phyloP scores from a whole-genome alignment of 1,284 basidiomycete genomes.

The Microbotryum intermedium region DNA sequence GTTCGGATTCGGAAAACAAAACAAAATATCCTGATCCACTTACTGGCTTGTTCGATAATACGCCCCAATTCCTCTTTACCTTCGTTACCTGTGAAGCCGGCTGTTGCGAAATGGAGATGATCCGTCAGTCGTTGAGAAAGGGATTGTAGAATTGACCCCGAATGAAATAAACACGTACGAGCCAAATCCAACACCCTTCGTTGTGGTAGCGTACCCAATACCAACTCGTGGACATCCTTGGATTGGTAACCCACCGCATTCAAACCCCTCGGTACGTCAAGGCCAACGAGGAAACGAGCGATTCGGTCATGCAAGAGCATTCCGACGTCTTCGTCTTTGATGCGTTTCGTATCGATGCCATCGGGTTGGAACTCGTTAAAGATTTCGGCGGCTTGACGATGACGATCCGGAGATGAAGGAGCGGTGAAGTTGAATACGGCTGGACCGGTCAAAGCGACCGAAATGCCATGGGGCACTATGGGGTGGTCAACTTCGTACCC shows the following conservation, averaged over 20 bases:
- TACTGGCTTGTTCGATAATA: slow-evolving; percentile 27
- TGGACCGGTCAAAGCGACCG: slow-evolving; percentile 80
- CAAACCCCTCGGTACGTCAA: slow-evolving; percentile 81
- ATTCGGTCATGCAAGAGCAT: slow-evolving; percentile 77
- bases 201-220: slow-evolving; percentile 80
- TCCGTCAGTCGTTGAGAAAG: too few species aligned
- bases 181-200: slow-evolving; percentile 77
- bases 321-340: slow-evolving; percentile 76
- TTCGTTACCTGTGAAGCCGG: slow-evolving; percentile 27
- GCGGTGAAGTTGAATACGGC: slow-evolving; percentile 86
- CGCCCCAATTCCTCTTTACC: slow-evolving; percentile 19
- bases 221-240: slow-evolving; percentile 45
- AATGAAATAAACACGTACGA: slow-evolving; percentile 43
- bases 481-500: slow-evolving; percentile 61
- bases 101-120: too few species aligned
- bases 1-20: too few species aligned
- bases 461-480: slow-evolving; percentile 62
- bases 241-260: slow-evolving; percentile 57
- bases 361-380: slow-evolving; percentile 57
- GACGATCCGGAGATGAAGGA: slow-evolving; percentile 79
- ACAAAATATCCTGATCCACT: too few species aligned
- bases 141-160: background rate
- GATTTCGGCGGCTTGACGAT: slow-evolving; percentile 77
- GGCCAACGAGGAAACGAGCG: slow-evolving; percentile 74
- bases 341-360: slow-evolving; percentile 51